Evolutionary conservation across 768 basidiomycete species (phyloP), one percentile per base, ranked within the genome.

Genomic region (Sarcodon aspratus): DNA sequence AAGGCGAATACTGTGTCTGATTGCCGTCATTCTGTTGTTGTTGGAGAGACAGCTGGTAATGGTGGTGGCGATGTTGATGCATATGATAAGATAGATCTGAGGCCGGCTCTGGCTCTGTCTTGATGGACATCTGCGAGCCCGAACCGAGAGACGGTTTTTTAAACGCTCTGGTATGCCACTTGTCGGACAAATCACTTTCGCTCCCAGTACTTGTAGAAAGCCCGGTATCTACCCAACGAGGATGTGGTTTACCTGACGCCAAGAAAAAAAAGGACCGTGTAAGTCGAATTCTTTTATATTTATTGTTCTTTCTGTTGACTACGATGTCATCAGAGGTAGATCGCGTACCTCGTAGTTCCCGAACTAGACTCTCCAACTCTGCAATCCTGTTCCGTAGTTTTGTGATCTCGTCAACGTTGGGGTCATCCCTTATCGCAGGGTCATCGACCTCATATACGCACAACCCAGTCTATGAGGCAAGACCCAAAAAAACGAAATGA

Each of bases 381-480:
- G 90, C 91, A 55, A 96, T 91, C 45, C 92, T 72, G 57, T 87
- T 85, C 50, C 89, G 76, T 48, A 94, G 73, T 49, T 86, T 80
- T 12, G 89, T 91, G 50, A 75, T 82, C 67, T 95, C 92, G 60
- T 90, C 86, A n/a, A 90, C 64, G 42, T 80, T 78, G 9, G 90
- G 89, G 66, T 93, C 89, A 61, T 91, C 87, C 63, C 88, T 89
- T 35, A 85, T 66, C 9, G 84, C 81, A 11, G 87, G 87, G 65
- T 91, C 91, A 61, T 94, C 92, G 54, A 94, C 86, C 61, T 95
- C 92, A 56, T 95, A 95, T 0, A 95, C 90, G 63, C 92, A 95
- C 13, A 94, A 83, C 46, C 92, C 92, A 17, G 92, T 94, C 87
- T 91, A 40, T 4, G 40, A 56, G 15, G 48, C 50, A 18, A 33